Conservation (phyloP, 2,329 filamentous ascomycete genomes). For the Alternaria sp. region DNA sequence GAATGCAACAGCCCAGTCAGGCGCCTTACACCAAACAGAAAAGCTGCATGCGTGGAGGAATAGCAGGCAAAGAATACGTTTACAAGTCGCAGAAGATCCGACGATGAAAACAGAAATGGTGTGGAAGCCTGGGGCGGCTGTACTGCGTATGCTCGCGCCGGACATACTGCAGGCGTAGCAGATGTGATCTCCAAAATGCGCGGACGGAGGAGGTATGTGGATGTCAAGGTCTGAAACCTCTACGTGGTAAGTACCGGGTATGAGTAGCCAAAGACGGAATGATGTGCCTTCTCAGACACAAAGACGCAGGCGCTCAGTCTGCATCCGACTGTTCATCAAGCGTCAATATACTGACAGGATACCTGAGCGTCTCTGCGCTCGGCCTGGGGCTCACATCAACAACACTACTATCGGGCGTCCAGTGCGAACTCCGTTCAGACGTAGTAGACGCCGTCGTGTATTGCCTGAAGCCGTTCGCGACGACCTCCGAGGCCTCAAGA, state of each 20-base stretch:
- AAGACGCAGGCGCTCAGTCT: constrained; percentile 9
- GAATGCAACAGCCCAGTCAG: background rate
- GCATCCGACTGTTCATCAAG: constrained; percentile 26
- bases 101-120: background rate
- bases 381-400: constrained; percentile 47
- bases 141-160: background rate
- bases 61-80: background rate
- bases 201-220: background rate
- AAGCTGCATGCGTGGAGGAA: background rate
- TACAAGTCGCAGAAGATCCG: background rate
- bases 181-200: background rate
- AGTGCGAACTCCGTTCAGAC: constrained; percentile 32
- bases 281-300: background rate
- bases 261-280: constrained; percentile 7
- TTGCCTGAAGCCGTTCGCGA: constrained; percentile 52
- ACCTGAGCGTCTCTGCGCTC: constrained; percentile 46
- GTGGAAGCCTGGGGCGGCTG: background rate
- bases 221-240: background rate
- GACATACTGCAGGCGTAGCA: background rate
- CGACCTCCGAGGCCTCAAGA: constrained; percentile 43
- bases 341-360: constrained; percentile 31
- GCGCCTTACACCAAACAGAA: background rate
- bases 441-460: constrained; percentile 41
- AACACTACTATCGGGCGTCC: constrained; percentile 49
- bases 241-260: background rate